Conservation (phyloP, 345 rosid genomes). For the Acer yangbiense region DNA sequence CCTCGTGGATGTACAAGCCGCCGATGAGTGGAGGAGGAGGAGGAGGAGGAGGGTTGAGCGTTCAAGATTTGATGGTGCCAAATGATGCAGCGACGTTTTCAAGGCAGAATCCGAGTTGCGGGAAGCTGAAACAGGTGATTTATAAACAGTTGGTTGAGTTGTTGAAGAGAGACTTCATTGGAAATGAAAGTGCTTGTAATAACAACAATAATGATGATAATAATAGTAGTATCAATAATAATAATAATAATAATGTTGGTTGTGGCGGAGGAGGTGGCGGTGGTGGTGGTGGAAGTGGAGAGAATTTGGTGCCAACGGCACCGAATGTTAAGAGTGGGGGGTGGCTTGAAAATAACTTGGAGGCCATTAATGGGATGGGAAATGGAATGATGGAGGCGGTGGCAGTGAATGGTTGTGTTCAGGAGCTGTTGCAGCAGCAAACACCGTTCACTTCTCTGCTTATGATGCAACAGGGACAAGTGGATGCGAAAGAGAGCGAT, state of each 20-base stretch:
- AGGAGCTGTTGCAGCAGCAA: conserved; percentile 22
- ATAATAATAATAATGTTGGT: neutral
- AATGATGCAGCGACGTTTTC: conserved; percentile 26
- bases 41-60: neutral
- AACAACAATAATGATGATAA: neutral
- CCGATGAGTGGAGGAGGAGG: neutral
- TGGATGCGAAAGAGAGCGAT: conserved; percentile 30
- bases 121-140: conserved; percentile 58
- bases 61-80: conserved; percentile 68
- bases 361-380: conserved; percentile 16
- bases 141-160: conserved; percentile 67
- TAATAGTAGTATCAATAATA: neutral
- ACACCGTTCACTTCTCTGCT: conserved; percentile 42
- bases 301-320: conserved; percentile 40
- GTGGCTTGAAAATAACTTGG: neutral
- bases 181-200: neutral
- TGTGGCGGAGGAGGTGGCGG: conserved; percentile 19
- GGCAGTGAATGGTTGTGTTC: conserved; percentile 12
- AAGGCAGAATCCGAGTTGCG: conserved; percentile 41
- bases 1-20: conserved; percentile 45
- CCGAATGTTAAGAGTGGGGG: neutral
- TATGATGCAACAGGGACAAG: conserved; percentile 37
- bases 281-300: conserved; percentile 32
- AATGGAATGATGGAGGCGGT: conserved; percentile 30
- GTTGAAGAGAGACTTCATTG: conserved; percentile 41